phyloP scores from a whole-genome alignment of 2,329 filamentous ascomycete species.

The Pseudocercospora macadamiae region DNA sequence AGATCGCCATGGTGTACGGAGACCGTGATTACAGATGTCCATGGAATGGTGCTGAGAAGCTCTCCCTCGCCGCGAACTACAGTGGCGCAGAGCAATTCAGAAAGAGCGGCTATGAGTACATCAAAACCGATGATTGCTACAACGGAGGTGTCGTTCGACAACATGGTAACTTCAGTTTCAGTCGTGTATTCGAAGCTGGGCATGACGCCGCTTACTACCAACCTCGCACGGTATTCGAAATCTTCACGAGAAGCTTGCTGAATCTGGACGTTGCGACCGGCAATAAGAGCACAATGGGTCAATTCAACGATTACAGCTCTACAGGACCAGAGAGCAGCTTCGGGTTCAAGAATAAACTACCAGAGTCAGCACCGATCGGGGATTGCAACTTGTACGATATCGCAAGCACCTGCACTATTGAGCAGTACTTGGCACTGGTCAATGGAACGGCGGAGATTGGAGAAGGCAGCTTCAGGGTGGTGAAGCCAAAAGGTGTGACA shows the following conservation, averaged over 20 bases:
- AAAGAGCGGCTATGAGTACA: slow-evolving; percentile 36
- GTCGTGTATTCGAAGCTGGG: slow-evolving; percentile 39
- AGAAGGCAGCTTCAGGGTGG: slow-evolving; percentile 47
- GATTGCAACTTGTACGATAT: slow-evolving; percentile 50
- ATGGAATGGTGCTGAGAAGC: slow-evolving; percentile 35
- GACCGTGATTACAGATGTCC: slow-evolving; percentile 35
- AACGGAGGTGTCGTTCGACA: slow-evolving; percentile 39
- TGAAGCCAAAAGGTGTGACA: slow-evolving; percentile 10
- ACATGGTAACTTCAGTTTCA: slow-evolving; percentile 40
- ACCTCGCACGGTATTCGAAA: slow-evolving; percentile 57
- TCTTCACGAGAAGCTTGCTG: slow-evolving; percentile 57
- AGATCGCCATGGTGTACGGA: slow-evolving; percentile 34
- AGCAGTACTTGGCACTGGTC: slow-evolving; percentile 47
- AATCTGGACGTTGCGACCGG: slow-evolving; percentile 61
- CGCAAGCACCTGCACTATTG: slow-evolving; percentile 46
- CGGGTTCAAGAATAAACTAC: slow-evolving; percentile 50
- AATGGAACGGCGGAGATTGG: slow-evolving; percentile 52
- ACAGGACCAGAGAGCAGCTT: slow-evolving; percentile 44
- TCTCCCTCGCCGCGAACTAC: slow-evolving; percentile 35
- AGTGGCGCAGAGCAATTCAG: slow-evolving; percentile 26
- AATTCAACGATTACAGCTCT: slow-evolving; percentile 45
- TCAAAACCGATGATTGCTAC: slow-evolving; percentile 33
- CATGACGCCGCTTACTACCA: slow-evolving; percentile 48
- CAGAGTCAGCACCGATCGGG: slow-evolving; percentile 37
- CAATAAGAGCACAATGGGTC: slow-evolving; percentile 43